These are phyloP conservation scores for Chlamydomonas sp. DNA, from an alignment of 139 green algal species.

Conservation along the genomic window DNA sequence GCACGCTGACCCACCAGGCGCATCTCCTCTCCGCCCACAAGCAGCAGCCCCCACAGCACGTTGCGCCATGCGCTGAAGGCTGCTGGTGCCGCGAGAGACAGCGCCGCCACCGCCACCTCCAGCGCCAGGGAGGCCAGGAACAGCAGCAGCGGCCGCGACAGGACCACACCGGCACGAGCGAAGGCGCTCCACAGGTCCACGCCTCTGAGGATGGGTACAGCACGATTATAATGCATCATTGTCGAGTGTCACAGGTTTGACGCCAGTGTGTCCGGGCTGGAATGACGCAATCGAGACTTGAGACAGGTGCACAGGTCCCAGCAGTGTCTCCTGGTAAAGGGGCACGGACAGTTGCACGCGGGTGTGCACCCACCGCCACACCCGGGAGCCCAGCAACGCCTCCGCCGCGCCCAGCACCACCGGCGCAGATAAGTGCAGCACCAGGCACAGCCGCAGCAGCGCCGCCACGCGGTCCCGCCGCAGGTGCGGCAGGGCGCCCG, in stretches of 20 bases:
- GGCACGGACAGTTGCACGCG: too few species aligned
- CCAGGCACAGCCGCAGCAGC: slow-evolving; percentile 5
- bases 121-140: not conserved
- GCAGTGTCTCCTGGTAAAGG: too few species aligned
- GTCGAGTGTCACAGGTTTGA: too few species aligned
- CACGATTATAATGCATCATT: too few species aligned
- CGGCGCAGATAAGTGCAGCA: not conserved
- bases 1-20: slow-evolving; percentile 14
- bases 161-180: not conserved
- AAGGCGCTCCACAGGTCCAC: not conserved
- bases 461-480: not conserved
- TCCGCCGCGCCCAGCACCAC: slow-evolving; percentile 5
- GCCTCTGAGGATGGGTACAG: too few species aligned
- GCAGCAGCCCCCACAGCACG: slow-evolving; percentile 17
- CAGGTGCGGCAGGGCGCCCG: not conserved
- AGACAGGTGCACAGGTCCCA: too few species aligned
- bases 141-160: not conserved
- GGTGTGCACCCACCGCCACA: not conserved
- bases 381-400: not conserved
- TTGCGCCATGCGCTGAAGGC: not conserved
- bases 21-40: slow-evolving; percentile 1
- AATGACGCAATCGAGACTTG: too few species aligned
- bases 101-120: not conserved
- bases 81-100: not conserved
- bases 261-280: too few species aligned